Percentiles rank a stretch among this genome's conserved stretches.
Conservation (phyloP, 2,329 filamentous ascomycete species). For the Cryphonectria carpinicola region DNA sequence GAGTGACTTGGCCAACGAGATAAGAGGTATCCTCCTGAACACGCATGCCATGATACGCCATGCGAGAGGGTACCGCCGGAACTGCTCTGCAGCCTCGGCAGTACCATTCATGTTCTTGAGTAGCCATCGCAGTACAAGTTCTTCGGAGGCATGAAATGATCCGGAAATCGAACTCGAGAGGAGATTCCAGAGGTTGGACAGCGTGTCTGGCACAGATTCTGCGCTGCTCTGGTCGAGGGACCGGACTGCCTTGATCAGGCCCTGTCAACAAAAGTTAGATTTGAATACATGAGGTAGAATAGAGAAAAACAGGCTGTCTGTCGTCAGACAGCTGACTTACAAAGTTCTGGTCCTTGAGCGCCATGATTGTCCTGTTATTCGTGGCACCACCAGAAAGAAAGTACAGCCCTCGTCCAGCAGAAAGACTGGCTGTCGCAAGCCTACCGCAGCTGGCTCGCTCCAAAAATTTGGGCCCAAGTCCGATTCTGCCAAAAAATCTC, state of each 20-base stretch:
- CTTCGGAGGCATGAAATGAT: constrained; percentile 57
- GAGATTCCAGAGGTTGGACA: constrained; percentile 53
- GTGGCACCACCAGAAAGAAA: neutral
- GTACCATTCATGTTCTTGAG: constrained; percentile 62
- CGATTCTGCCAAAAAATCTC: constrained; percentile 22
- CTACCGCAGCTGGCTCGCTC: neutral
- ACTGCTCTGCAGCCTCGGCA: constrained; percentile 51
- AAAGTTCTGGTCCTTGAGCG: neutral
- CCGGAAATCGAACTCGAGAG: constrained; percentile 48
- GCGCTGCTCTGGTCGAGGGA: constrained; percentile 58
- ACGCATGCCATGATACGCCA: constrained; percentile 67
- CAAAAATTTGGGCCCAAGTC: constrained; percentile 19
- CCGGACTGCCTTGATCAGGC: constrained; percentile 56
- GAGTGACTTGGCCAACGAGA: constrained; percentile 71
- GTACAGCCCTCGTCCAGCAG: constrained; percentile 9
- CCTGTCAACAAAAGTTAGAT: constrained; percentile 24
- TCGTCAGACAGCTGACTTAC: neutral
- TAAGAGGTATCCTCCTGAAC: constrained; percentile 67
- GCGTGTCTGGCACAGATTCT: constrained; percentile 49
- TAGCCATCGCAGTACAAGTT: constrained; percentile 64
- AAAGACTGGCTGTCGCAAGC: neutral
- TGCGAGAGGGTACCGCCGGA: constrained; percentile 59
- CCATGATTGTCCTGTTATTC: constrained; percentile 2
- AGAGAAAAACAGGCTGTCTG: neutral
- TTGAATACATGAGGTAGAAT: neutral